A percentile compares a stretch with the other conserved stretches of the same genome.
These are phyloP conservation scores for Stachybotrys echinatus DNA, from an alignment of 2,329 filamentous ascomycete genomes.

Conservation along the genomic window DNA sequence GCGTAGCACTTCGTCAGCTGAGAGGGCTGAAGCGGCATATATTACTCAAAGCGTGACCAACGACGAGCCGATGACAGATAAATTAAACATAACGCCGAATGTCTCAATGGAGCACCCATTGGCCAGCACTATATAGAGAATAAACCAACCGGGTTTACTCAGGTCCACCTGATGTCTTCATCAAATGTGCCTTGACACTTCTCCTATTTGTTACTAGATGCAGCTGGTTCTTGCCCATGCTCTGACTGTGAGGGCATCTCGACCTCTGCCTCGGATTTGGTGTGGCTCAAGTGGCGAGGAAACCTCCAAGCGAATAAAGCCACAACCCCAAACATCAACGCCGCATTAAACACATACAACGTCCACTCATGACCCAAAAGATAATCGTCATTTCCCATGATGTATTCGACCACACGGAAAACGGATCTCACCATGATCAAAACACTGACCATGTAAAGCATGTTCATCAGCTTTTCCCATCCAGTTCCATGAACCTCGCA, in stretches of 20 bases:
- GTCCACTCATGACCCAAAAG: conserved; percentile 28
- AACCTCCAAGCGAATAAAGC: neutral
- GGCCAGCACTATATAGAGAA: neutral
- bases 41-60: too few species aligned
- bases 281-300: neutral
- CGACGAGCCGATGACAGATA: too few species aligned
- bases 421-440: conserved; percentile 32
- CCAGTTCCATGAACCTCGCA: neutral
- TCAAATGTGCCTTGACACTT: neutral
- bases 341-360: conserved; percentile 30
- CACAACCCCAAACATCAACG: conserved; percentile 23
- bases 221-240: neutral
- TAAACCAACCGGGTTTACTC: neutral
- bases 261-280: neutral
- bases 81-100: neutral
- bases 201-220: neutral
- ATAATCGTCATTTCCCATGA: conserved; percentile 27
- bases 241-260: neutral
- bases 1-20: too few species aligned
- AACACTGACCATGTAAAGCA: conserved; percentile 23
- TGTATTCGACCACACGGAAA: conserved; percentile 38
- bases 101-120: neutral
- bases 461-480: conserved; percentile 22
- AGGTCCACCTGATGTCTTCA: neutral
- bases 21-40: too few species aligned